phyloP scores from a whole-genome alignment of 495 filamentous ascomycete species.

The Xylaria cubensis region DNA sequence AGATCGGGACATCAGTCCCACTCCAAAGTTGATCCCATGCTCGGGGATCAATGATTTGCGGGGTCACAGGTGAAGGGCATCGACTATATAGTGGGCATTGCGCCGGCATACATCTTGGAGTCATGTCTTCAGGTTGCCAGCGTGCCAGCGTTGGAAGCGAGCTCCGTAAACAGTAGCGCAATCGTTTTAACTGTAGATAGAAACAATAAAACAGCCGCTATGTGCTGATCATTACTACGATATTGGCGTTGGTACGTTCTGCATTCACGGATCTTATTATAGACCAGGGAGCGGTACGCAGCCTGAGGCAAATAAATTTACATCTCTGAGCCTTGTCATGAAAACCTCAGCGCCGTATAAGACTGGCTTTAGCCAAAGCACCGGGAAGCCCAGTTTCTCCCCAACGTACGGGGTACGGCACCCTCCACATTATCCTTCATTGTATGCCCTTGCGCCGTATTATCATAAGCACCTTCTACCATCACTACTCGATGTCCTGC shows the following conservation, averaged over 20 bases:
- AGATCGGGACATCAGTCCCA: background rate
- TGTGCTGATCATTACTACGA: background rate
- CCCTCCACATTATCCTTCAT: constrained; percentile 6
- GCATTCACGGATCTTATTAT: constrained; percentile 11
- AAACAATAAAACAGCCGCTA: background rate
- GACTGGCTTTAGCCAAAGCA: constrained; percentile 9
- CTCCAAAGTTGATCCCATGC: background rate
- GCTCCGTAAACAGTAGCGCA: background rate
- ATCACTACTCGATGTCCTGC: constrained; percentile 10
- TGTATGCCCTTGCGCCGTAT: constrained; percentile 22
- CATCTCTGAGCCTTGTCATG: background rate
- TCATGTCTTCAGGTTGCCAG: no score
- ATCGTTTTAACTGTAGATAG: background rate
- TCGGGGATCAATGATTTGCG: background rate
- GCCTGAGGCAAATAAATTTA: constrained; percentile 18
- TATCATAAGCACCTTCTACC: constrained; percentile 20
- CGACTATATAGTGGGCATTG: background rate
- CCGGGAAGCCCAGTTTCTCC: background rate
- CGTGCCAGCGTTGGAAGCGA: background rate
- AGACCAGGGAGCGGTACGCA: constrained; percentile 16
- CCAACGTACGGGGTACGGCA: constrained; percentile 11
- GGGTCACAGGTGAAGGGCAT: background rate
- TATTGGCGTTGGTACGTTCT: constrained; percentile 4
- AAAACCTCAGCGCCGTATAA: background rate
- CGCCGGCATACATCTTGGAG: background rate